Percentiles rank a stretch among this genome's conserved stretches.
Evolutionary conservation across 768 basidiomycete genomes (phyloP).

Genomic region (Termitomyces sp.): DNA sequence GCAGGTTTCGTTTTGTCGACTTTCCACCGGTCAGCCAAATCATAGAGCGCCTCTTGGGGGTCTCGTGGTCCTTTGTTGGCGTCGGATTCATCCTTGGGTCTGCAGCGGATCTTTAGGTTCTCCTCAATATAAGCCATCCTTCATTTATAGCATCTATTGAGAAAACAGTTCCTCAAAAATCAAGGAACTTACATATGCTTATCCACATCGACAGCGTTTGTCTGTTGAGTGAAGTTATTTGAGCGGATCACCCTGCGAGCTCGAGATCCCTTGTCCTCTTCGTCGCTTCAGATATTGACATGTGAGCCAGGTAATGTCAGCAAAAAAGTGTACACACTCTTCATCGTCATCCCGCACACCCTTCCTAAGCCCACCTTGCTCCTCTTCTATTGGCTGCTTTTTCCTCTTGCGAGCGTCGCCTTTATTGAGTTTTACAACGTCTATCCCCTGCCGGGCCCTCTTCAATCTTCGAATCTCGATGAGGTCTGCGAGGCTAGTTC

Average conservation of each 20-base stretch:
- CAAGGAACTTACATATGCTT: constrained; percentile 81
- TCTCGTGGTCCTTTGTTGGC: constrained; percentile 45
- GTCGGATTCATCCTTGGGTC: constrained; percentile 39
- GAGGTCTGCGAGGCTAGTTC: constrained; percentile 67
- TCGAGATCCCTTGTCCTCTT: constrained; percentile 62
- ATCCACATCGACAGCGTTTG: constrained; percentile 92
- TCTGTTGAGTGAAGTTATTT: constrained; percentile 97
- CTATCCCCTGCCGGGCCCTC: constrained; percentile 75
- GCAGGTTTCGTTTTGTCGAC: constrained; percentile 49
- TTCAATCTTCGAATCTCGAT: constrained; percentile 78
- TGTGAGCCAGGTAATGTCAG: neutral
- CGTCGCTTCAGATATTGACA: constrained; percentile 33
- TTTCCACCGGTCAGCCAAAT: constrained; percentile 64
- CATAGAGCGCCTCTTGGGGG: constrained; percentile 75
- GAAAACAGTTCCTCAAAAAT: neutral
- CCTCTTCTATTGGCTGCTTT: constrained; percentile 45
- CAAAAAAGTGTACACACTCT: constrained; percentile 39
- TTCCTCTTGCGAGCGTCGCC: constrained; percentile 76
- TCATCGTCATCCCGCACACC: constrained; percentile 50
- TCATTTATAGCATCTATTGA: neutral
- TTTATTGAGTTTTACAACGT: constrained; percentile 75
- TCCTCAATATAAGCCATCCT: constrained; percentile 99
- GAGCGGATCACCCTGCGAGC: constrained; percentile 69
- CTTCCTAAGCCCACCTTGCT: constrained; percentile 51
- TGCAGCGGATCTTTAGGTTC: constrained; percentile 75